These are phyloP conservation scores for Lipomyces yamadae DNA, from an alignment of 805 yeast genomes.

Conservation along the genomic window DNA sequence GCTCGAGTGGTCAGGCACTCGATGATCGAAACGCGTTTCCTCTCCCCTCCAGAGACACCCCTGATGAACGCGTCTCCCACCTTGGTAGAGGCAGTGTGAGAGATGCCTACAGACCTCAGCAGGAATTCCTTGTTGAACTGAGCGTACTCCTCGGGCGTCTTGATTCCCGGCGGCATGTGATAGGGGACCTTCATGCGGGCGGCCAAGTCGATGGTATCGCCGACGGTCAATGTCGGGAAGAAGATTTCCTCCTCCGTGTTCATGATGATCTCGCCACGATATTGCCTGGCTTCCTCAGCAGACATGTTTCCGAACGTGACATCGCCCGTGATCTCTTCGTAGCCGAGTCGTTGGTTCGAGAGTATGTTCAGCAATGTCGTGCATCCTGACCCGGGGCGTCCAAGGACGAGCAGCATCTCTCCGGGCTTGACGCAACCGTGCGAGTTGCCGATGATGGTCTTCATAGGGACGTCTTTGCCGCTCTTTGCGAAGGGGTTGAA, in stretches of 20 bases:
- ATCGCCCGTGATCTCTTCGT: slow-evolving; percentile 56
- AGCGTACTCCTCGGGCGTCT: slow-evolving; percentile 56
- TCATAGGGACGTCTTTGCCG: too few relatives aligned
- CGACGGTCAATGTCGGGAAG: slow-evolving; percentile 75
- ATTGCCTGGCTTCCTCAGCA: slow-evolving; percentile 63
- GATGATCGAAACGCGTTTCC: slow-evolving; percentile 61
- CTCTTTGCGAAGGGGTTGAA: too few relatives aligned
- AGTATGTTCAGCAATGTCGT: slow-evolving; percentile 60
- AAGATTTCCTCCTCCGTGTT: slow-evolving; percentile 60
- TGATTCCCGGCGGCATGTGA: slow-evolving; percentile 43
- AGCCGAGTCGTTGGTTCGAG: slow-evolving; percentile 42
- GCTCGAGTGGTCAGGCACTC: slow-evolving; percentile 55
- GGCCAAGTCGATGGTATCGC: slow-evolving; percentile 72
- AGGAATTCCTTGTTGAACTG: slow-evolving; percentile 46
- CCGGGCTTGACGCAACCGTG: slow-evolving; percentile 64
- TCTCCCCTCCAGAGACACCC: slow-evolving; percentile 66
- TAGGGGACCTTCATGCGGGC: slow-evolving; percentile 40
- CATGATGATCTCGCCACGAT: slow-evolving; percentile 55
- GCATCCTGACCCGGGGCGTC: slow-evolving; percentile 82
- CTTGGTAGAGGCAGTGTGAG: slow-evolving; percentile 50
- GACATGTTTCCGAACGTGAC: slow-evolving; percentile 64
- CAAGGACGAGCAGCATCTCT: slow-evolving; percentile 68
- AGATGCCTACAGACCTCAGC: slow-evolving; percentile 41
- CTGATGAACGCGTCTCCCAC: slow-evolving; percentile 55
- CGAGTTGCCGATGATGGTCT: too few relatives aligned